Base-by-base conservation (phyloP, 1,284 basidiomycete genomes). In the Ustilago vetiveriae region DNA sequence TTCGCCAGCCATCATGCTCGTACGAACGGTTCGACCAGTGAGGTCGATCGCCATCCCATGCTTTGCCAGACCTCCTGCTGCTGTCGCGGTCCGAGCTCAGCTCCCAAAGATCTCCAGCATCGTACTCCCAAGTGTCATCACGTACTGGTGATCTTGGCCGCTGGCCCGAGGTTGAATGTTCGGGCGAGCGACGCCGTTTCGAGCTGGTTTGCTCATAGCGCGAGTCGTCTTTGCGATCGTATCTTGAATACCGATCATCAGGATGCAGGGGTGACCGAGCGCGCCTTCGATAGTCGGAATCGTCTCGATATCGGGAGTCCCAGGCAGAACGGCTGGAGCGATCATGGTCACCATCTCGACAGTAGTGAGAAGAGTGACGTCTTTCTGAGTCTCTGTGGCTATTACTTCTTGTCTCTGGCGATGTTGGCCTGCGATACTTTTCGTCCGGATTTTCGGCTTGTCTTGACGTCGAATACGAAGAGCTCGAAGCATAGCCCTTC, bases 401-500 rank as follows among this genome's bases (percentile, higher is more conserved):
- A 10, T 19, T 16, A 35, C 29, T 23, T 10, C 40, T 47, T 1
- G 21, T 6, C 2, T 57, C 45, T 13, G 55, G 55, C 5, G 55
- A 54, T 14, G 46, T 38, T 0, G 46, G 46, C 30, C 42, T 40
- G 17, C 33, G 24, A 27, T 38, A 10, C 7, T 24, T 2, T n/a
- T 48, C 52, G 13, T 47, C 36, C 14, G 13, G 33, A 23, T 23
- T 30, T 21, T 30, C 40, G 32, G 53, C 49, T 5, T 35, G 30
- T 36, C 53, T 41, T 24, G 44, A 49, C 4, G 52, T 45, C 5
- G 48, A 52, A 13, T 39, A 39, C 4, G 51, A 46, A 9, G 48
- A 43, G 24, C 16, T 19, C 32, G 49, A 40, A 39, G 41, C 55
- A 22, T 54, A 42, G 46, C 62, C 47, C 10, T 26, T 53, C 11